These are phyloP conservation scores for Teratosphaeria viscida DNA, from an alignment of 2,329 filamentous ascomycete genomes.

Conservation along the genomic window DNA sequence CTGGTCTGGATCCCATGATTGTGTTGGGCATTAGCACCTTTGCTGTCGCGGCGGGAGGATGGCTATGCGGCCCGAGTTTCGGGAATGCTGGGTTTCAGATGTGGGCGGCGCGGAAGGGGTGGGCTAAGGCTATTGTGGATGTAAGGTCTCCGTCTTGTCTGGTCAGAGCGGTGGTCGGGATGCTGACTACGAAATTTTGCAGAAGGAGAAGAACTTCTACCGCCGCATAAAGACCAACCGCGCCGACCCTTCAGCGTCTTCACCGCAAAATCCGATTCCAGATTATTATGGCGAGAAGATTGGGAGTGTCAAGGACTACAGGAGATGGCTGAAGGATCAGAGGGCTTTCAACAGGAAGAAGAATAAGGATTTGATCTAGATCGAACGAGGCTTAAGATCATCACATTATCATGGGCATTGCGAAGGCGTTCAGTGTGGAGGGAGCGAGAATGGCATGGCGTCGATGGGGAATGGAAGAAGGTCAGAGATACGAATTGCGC, in stretches of 20 bases:
- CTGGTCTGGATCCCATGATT: conserved; percentile 81
- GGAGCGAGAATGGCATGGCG: neutral
- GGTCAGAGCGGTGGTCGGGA: neutral
- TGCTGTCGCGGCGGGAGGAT: conserved; percentile 68
- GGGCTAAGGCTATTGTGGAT: conserved; percentile 58
- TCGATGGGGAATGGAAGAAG: neutral
- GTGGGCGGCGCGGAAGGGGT: conserved; percentile 52
- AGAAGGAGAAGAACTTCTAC: conserved; percentile 94
- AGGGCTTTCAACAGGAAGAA: conserved; percentile 86
- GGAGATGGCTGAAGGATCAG: conserved; percentile 96
- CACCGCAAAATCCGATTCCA: conserved; percentile 82
- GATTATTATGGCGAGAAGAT: conserved; percentile 99
- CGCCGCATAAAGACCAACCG: conserved; percentile 82
- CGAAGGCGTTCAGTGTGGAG: conserved; percentile 2
- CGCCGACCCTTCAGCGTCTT: conserved; percentile 82
- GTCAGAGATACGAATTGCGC: neutral
- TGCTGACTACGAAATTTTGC: conserved; percentile 3
- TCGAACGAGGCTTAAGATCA: neutral
- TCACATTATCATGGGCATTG: neutral
- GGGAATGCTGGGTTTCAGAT: conserved; percentile 72
- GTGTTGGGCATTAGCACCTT: conserved; percentile 72
- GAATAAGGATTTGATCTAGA: conserved; percentile 54
- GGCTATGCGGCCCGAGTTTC: conserved; percentile 75
- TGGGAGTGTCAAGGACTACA: conserved; percentile 78
- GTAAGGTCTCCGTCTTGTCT: conserved; percentile 32